Base-by-base conservation (phyloP, 805 yeast species). In the Barnettozyma vustinii region DNA sequence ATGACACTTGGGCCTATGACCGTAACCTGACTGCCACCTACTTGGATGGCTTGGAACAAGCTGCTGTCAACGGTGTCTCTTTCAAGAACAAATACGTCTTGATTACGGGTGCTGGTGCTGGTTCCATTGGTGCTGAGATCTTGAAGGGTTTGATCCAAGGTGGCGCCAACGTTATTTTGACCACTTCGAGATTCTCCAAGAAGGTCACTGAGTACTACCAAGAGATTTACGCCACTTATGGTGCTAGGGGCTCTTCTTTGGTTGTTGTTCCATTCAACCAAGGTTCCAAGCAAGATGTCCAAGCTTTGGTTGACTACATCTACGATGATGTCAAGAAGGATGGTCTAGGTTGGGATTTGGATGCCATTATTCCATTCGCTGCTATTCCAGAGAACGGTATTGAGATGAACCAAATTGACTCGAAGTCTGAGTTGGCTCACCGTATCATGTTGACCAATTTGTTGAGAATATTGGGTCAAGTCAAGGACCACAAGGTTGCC, bases 381-480 rank as follows among this genome's bases (percentile, higher is more conserved):
- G 99, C 99, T 53, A 92, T 94, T 62, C 98, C 99, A 59, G 99
- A 94, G 76, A 89, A 89, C 67, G 99, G 99, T 66, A 87, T 89
- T 63, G 97, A 96, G 70, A 72, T 94, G 65, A 96, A 90, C 64
- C 79, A 79, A 66, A 87, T 94, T 62, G 97, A 88, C 63, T 92
- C 98, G 48, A 88, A 83, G 70, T 89, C 97, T 50, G 99, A 94
- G 75, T 81, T 94, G 61, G 99, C 99, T 52, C 99, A 94, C 73
- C 85, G 99, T 73, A 87, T 94, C 63, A 94, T 94, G 99, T 79
- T 94, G 70, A 94, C 98, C 63, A 94, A 94, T 76, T 74, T 94
- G 60, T 77, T 91, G 69, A 84, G 99, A 72, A 77, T 94, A 60
- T 77, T 94, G 66, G 99, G 99, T 72, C 80, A 79, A 58, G 87